These are phyloP conservation scores for Afroboletus lepidellus DNA, from an alignment of 1,284 basidiomycete species.

Conservation along the genomic window DNA sequence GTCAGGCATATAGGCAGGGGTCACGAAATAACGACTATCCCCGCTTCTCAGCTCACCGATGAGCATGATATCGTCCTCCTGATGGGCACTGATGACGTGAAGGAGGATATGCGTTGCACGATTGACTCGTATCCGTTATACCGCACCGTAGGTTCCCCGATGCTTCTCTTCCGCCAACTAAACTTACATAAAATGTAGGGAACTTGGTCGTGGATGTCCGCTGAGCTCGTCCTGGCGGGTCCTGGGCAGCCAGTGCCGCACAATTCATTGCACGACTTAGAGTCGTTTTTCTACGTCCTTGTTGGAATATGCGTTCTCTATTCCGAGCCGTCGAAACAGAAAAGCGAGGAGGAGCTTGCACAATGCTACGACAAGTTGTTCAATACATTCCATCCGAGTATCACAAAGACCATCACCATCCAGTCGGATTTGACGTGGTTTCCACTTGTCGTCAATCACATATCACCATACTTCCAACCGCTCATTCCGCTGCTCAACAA, in stretches of 20 bases:
- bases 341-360: not conserved
- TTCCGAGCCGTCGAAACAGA: not conserved
- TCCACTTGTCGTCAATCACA: not conserved
- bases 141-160: not conserved
- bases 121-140: not conserved
- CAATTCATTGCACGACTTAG: not conserved
- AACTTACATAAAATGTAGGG: not conserved
- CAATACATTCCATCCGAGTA: not conserved
- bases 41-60: not conserved
- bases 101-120: not conserved
- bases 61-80: conserved; percentile 4
- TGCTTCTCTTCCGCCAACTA: not conserved
- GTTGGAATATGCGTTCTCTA: not conserved
- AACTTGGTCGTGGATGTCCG: not conserved
- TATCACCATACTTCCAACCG: not conserved
- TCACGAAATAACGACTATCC: no score
- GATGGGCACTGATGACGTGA: conserved; percentile 3
- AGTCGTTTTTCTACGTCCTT: not conserved
- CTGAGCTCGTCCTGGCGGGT: not conserved
- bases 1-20: no score
- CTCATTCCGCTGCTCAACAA: not conserved
- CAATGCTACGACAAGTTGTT: not conserved
- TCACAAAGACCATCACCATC: not conserved
- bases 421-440: not conserved
- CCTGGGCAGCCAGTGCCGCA: not conserved